phyloP scores from a whole-genome alignment of 441 rosid genomes.

The Corymbia calophylla region DNA sequence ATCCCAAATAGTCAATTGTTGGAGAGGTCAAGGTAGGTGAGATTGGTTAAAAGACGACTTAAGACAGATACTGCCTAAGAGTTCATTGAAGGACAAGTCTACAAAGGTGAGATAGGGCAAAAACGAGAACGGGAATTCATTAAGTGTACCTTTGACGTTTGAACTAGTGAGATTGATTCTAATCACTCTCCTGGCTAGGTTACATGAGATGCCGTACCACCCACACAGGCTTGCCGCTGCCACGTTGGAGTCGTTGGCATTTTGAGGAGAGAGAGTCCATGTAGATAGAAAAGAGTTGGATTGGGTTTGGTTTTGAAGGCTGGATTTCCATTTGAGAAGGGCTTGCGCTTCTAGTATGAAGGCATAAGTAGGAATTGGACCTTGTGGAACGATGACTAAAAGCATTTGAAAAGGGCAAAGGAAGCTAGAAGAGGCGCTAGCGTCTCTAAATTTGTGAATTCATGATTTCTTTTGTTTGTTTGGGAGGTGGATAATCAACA shows the following conservation, averaged over 20 bases:
- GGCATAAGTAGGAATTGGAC: neutral
- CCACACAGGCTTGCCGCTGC: constrained; percentile 2
- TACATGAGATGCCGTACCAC: constrained; percentile 33
- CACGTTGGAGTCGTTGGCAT: neutral
- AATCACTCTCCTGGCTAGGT: neutral
- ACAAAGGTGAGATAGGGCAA: constrained; percentile 15
- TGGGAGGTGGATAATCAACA: neutral
- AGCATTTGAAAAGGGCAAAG: neutral
- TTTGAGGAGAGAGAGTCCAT: constrained; percentile 13
- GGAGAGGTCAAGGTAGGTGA: constrained; percentile 17
- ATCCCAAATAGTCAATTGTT: constrained; percentile 10
- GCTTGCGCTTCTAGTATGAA: constrained; percentile 7
- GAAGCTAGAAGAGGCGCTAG: neutral
- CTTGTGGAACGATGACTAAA: neutral
- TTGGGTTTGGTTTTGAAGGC: constrained; percentile 4
- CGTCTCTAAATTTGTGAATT: neutral
- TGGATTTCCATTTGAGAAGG: constrained; percentile 27
- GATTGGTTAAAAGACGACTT: constrained; percentile 21
- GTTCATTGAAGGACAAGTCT: constrained; percentile 12
- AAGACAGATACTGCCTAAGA: constrained; percentile 21
- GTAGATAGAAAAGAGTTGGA: neutral
- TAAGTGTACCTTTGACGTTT: constrained; percentile 20
- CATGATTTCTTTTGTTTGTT: neutral
- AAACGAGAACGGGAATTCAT: constrained; percentile 14
- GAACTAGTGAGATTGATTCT: constrained; percentile 19